Evolutionary conservation across 257 asterid species (phyloP).

Genomic region (Nicotiana tomentosiformis): DNA sequence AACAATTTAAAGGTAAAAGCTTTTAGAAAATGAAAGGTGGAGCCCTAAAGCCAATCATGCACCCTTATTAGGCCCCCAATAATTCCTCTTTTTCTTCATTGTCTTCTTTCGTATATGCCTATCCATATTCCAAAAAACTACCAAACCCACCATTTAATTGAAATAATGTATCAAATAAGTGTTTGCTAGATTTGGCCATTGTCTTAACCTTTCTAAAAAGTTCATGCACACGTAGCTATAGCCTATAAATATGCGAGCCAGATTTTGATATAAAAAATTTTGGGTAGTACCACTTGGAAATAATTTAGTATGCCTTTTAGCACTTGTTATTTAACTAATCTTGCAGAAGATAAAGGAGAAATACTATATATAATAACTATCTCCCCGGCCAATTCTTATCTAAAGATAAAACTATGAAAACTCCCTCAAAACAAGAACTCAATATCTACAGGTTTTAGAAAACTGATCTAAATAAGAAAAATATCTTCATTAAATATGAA

Average conservation of each 20-base stretch:
- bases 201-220: background rate
- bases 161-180: background rate
- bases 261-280: background rate
- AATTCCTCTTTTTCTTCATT: conserved; percentile 12
- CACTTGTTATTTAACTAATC: background rate
- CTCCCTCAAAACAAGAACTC: background rate
- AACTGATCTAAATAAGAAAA: background rate
- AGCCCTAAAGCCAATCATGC: conserved; percentile 17
- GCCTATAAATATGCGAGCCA: background rate
- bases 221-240: conserved; percentile 5
- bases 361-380: background rate
- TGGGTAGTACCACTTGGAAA: background rate
- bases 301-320: background rate
- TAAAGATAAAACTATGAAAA: background rate
- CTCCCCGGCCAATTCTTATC: background rate
- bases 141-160: conserved; percentile 18
- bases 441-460: background rate
- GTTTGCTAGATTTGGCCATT: conserved; percentile 12
- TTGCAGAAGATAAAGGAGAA: background rate
- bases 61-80: conserved; percentile 11
- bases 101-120: conserved; percentile 8
- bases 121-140: conserved; percentile 16
- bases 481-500: background rate
- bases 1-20: background rate
- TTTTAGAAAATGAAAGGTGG: background rate